Percentiles rank a stretch among this genome's conserved stretches.
phyloP scores from a whole-genome alignment of 2,329 filamentous ascomycete species.

The Magnaporthiopsis incrustans region DNA sequence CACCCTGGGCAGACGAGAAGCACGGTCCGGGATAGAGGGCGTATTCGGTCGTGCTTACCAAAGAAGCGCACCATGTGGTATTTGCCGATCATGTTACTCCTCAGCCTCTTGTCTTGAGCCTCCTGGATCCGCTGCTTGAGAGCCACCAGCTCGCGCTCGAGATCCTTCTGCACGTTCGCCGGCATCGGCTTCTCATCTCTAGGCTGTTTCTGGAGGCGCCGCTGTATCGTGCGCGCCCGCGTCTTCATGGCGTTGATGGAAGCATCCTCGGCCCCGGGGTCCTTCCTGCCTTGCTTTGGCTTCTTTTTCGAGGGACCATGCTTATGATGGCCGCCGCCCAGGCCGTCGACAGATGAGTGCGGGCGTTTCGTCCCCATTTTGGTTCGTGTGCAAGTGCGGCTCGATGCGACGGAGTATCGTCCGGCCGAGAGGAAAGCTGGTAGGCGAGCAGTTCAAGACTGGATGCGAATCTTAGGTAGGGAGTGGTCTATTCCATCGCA shows the following conservation, averaged over 20 bases:
- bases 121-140: conserved; percentile 57
- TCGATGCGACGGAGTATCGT: neutral
- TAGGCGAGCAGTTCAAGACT: neutral
- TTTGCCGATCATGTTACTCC: conserved; percentile 63
- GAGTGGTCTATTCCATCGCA: neutral
- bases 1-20: neutral
- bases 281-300: conserved; percentile 22
- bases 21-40: neutral
- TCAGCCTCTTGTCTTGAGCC: conserved; percentile 51
- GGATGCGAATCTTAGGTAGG: too few relatives aligned
- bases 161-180: conserved; percentile 57
- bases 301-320: conserved; percentile 20
- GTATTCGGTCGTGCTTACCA: conserved; percentile 41
- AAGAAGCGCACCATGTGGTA: conserved; percentile 85
- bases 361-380: conserved; percentile 7
- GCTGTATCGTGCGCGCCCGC: conserved; percentile 55
- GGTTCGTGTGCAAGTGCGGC: neutral
- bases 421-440: too few relatives aligned
- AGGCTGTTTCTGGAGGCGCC: conserved; percentile 48
- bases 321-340: neutral
- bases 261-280: neutral
- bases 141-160: conserved; percentile 63
- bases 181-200: conserved; percentile 46
- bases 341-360: conserved; percentile 1
- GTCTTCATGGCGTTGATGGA: conserved; percentile 13